These are phyloP conservation scores for Sarcodon aspratus DNA, from an alignment of 768 basidiomycete genomes.

Conservation along the genomic window DNA sequence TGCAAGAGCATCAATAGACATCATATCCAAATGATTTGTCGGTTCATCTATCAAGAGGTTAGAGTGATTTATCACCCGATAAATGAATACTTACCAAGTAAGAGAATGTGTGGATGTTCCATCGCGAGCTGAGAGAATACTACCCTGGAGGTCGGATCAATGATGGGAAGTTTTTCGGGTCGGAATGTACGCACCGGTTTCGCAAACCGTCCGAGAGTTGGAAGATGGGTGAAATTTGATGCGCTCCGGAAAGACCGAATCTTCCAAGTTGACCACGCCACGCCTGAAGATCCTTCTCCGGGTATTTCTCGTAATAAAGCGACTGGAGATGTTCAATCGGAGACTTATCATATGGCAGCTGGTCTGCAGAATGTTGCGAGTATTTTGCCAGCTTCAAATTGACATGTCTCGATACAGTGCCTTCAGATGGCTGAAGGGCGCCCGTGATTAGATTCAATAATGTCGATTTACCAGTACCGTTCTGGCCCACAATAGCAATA, in stretches of 20 bases:
- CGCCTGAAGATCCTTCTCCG: conserved; percentile 87
- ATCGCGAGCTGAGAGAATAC: conserved; percentile 95
- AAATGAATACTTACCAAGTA: conserved; percentile 46
- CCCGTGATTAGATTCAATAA: conserved; percentile 86
- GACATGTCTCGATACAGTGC: conserved; percentile 83
- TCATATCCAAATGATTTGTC: conserved; percentile 97
- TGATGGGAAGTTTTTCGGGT: background rate
- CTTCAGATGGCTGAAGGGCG: conserved; percentile 65
- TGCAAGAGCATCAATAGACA: conserved; percentile 93
- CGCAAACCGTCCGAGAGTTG: conserved; percentile 93
- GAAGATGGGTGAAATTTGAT: conserved; percentile 89
- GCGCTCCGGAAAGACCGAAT: conserved; percentile 88
- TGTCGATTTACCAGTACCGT: conserved; percentile 92
- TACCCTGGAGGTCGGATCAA: conserved; percentile 38
- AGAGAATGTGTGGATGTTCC: conserved; percentile 93
- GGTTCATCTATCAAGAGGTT: conserved; percentile 57
- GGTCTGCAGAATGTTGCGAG: conserved; percentile 97
- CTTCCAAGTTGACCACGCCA: conserved; percentile 94
- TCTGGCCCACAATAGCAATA: conserved; percentile 91
- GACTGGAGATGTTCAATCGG: conserved; percentile 92
- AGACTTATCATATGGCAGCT: conserved; percentile 84
- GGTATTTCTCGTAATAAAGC: conserved; percentile 72
- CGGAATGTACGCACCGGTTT: conserved; percentile 57
- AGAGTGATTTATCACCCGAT: conserved; percentile 5
- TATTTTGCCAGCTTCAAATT: conserved; percentile 95